Evolutionary conservation across 2,329 filamentous ascomycete species (phyloP), one percentile per base, ranked within the genome.

Genomic region (Parastagonospora nodorum): DNA sequence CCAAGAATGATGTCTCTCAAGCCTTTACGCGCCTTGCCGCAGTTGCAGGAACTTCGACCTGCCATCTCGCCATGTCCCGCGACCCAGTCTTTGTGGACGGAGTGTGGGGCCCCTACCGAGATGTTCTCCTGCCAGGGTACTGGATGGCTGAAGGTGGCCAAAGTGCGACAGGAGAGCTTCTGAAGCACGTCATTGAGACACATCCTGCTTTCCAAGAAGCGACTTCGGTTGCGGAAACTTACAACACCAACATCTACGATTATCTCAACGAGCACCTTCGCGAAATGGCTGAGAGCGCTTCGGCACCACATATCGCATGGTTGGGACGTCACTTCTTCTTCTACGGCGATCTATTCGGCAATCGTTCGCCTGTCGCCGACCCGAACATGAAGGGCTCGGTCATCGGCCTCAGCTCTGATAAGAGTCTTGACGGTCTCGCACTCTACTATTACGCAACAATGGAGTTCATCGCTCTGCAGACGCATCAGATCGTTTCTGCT

Each of bases 81-180:
- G 85, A 96, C 32, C 89, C 94, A 0, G 89, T 97, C 24, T 99
- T 99, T 69, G 94, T 97, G 10, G 85, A 90, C 44, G 94, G 94
- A 31, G 92, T 99, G 19, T 99, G 94, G 94, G 94, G 94, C 1
- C 94, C 94, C 0, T 99, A 99, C 78, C 84, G 92, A 51, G 94
- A 99, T 69, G 94, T 96, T 5, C 82, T 99, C 36, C 84, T 97
- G 15, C 92, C 94, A 0, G 87, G 87, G 51, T 96, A 88, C 77
- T 99, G 94, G 94, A 90, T 99, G 84, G 92, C 94, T 12, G 94
- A 99, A 74, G 94, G 94, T 60, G 94, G 94, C 10, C 94, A 99
- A 75, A 96, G 91, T 24, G 94, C 94, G 4, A 99, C 94, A 0
- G 94, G 94, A 45, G 94, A 97, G 75, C 82, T 99, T 48, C 81